Evolutionary conservation across 495 filamentous ascomycete species (phyloP).

Genomic region (Astrocystis sublimbata): DNA sequence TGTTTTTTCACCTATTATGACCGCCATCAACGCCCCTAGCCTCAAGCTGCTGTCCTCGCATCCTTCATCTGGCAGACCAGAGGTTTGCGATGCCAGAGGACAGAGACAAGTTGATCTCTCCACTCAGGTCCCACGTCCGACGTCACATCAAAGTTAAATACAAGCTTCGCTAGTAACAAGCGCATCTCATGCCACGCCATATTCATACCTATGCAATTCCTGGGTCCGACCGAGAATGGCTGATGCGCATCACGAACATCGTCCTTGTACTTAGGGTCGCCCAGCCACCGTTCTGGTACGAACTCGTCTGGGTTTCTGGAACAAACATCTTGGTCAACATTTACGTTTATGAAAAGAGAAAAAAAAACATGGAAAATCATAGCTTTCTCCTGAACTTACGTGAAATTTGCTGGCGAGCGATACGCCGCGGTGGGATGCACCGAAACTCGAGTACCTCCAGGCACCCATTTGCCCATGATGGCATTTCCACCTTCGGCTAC

Average conservation of each 20-base stretch:
- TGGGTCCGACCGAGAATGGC: slow-evolving; percentile 30
- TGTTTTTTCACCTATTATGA: no score
- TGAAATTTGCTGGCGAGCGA: slow-evolving; percentile 42
- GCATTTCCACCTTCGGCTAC: slow-evolving; percentile 45
- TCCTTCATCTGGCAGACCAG: neutral
- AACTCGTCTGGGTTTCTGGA: slow-evolving; percentile 40
- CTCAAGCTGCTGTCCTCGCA: neutral
- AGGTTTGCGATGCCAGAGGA: slow-evolving; percentile 1
- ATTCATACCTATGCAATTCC: slow-evolving; percentile 33
- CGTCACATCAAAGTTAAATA: slow-evolving; percentile 1
- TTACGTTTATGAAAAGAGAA: no score
- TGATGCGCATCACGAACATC: slow-evolving; percentile 33
- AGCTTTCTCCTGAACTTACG: neutral
- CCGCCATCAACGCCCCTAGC: neutral
- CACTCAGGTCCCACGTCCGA: neutral
- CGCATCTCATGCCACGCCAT: slow-evolving; percentile 43
- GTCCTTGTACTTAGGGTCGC: slow-evolving; percentile 32
- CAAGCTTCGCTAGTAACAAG: slow-evolving; percentile 31
- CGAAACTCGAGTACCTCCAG: slow-evolving; percentile 40
- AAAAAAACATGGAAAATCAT: no score
- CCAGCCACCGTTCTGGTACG: slow-evolving; percentile 41
- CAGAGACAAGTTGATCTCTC: neutral
- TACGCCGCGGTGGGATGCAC: slow-evolving; percentile 39
- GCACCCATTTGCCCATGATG: slow-evolving; percentile 48
- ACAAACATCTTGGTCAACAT: neutral